phyloP scores from a whole-genome alignment of 768 basidiomycete species.

The Saitozyma sp. region DNA sequence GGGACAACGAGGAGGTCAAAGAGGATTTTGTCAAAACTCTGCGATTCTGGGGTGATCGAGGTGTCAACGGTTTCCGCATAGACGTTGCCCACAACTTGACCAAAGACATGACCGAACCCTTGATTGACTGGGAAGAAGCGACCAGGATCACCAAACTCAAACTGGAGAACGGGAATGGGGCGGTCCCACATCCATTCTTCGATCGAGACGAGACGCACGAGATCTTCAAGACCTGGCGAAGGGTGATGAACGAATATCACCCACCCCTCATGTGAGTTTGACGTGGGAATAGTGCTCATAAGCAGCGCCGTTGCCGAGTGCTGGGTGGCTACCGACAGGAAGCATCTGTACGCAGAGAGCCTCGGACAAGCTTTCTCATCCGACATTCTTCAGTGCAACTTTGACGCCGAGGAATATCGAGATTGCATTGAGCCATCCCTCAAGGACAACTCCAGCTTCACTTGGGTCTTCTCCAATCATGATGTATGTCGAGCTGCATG shows the following conservation, averaged over 20 bases:
- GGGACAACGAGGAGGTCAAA: constrained; percentile 22
- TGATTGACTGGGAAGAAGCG: neutral
- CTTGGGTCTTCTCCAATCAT: constrained; percentile 36
- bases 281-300: neutral
- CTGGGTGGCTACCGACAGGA: neutral
- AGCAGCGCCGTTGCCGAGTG: neutral
- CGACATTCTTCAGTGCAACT: neutral
- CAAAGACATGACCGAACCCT: neutral
- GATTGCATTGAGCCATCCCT: neutral
- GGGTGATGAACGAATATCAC: constrained; percentile 4
- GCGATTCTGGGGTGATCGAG: constrained; percentile 4
- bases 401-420: constrained; percentile 3
- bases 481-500: constrained; percentile 1
- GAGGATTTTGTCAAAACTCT: constrained; percentile 1
- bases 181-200: neutral
- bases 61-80: constrained; percentile 5
- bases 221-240: constrained; percentile 4
- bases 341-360: neutral
- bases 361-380: constrained; percentile 9
- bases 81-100: constrained; percentile 2
- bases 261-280: constrained; percentile 1
- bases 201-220: constrained; percentile 7
- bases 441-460: constrained; percentile 9
- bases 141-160: neutral
- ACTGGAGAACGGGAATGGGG: neutral